Evolutionary conservation across 148 eudicot species (phyloP).

Genomic region (Rheum nobile): DNA sequence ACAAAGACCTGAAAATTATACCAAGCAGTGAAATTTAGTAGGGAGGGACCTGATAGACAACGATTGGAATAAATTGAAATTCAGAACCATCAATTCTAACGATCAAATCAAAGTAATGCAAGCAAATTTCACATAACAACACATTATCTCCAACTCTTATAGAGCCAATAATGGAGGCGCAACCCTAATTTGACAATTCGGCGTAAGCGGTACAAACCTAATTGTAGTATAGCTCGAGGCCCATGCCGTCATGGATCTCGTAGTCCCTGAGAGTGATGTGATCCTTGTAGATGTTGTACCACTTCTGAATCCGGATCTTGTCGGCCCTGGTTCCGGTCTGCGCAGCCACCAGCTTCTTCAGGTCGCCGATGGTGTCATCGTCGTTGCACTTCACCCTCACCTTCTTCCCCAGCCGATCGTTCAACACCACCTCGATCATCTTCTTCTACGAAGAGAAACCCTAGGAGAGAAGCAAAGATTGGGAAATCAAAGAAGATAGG

Average conservation of each 20-base stretch:
- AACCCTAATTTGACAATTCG: neutral
- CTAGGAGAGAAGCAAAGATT: conserved; percentile 1
- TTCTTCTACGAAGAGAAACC: conserved; percentile 9
- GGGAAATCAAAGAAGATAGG: neutral
- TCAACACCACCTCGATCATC: conserved; percentile 77
- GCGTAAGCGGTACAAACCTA: conserved; percentile 10
- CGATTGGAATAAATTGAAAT: no score
- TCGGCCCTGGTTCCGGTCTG: conserved; percentile 86
- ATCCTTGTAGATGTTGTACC: conserved; percentile 88
- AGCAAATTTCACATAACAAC: no score
- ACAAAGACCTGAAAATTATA: no score
- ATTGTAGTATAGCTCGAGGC: conserved; percentile 96
- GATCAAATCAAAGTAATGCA: no score
- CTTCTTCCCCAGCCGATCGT: conserved; percentile 70
- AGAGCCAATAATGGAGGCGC: neutral
- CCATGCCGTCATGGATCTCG: conserved; percentile 98
- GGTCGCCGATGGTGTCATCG: conserved; percentile 87
- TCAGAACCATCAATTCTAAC: no score
- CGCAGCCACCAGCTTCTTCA: conserved; percentile 91
- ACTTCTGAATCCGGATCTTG: conserved; percentile 89
- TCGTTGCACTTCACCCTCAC: conserved; percentile 92
- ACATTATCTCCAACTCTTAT: no score
- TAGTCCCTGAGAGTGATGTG: conserved; percentile 83
- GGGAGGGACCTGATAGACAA: no score
- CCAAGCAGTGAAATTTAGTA: no score